Evolutionary conservation across 768 basidiomycete genomes (phyloP), one percentile per base, ranked within the genome.

Genomic region (Hericium coralloides): DNA sequence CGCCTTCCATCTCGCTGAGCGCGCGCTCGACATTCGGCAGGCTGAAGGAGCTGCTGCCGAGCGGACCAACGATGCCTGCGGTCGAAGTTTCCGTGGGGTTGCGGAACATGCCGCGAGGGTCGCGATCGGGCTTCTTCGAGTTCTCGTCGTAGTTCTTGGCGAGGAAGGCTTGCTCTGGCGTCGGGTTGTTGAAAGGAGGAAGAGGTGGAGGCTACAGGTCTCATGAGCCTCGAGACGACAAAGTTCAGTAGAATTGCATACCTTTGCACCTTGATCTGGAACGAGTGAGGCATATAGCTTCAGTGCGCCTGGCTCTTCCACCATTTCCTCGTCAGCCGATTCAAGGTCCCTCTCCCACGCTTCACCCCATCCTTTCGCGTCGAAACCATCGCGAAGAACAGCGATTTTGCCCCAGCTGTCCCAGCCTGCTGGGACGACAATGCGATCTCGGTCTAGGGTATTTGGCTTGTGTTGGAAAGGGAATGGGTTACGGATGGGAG

Each of bases 331-430:
- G 18, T 61, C 58, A 7, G 64, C 67, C 7, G 53, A 57, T 3
- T 70, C 71, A 14, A 92, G 68, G 61, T 92, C 89, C 39, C 75
- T 72, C 60, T 89, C 89, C 86, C 84, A 92, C 41, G 83, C 87
- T 57, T 89, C 87, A 3, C 84, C 87, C 84, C 86, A 89, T 49
- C 74, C 66, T 59, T 82, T 85, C 1, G 89, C 84, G 54, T 97
- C 93, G 64, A 98, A 99, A 0, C 90, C 90, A 41, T 98, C 97
- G 56, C 93, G 74, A 55, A 98, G 72, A 1, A 98, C 87, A 2
- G 79, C 76, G 57, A 98, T 95, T 75, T 98, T 98, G 0, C 95
- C 94, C 90, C 92, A 97, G 62, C 89, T 92, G 67, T 98, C 97
- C 97, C 97, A 99, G 1, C 97, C 97, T 2, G 92, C 82, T 1